Percentiles rank a stretch among this genome's conserved stretches.
Evolutionary conservation across 78 protist genomes (phyloP).

Genomic region (Emiliania huxleyi): DNA sequence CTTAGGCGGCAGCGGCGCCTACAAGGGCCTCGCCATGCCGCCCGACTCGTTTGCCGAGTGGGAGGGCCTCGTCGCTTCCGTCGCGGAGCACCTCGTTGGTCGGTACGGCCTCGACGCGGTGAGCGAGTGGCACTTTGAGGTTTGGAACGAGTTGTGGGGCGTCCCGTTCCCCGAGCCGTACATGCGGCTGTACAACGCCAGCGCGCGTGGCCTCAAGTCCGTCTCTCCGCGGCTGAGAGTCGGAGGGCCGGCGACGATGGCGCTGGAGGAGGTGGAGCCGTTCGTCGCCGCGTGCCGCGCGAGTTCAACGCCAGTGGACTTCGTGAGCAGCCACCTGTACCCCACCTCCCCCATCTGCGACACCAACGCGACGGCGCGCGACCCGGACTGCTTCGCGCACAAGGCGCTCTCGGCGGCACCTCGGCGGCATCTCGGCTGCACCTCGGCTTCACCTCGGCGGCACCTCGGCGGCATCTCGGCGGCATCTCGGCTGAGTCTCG

Average conservation of each 20-base stretch:
- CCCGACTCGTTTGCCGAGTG: not conserved
- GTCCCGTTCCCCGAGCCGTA: not conserved
- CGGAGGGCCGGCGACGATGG: not conserved
- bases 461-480: too few relatives aligned
- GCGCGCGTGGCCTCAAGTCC: not conserved
- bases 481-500: too few relatives aligned
- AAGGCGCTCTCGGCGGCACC: too few relatives aligned
- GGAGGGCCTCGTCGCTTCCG: not conserved
- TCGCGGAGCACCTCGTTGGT: not conserved
- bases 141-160: not conserved
- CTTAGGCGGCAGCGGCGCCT: too few relatives aligned
- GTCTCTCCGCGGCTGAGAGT: not conserved
- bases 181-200: not conserved
- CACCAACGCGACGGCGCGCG: too few relatives aligned
- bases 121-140: not conserved
- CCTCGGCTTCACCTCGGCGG: too few relatives aligned
- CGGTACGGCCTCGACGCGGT: not conserved
- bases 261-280: too few relatives aligned
- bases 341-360: too few relatives aligned
- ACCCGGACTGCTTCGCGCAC: too few relatives aligned
- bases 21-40: not conserved
- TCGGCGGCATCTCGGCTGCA: too few relatives aligned
- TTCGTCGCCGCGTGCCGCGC: not conserved
- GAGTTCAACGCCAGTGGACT: not conserved
- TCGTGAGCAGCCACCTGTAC: not conserved